Conservation (phyloP, 495 filamentous ascomycete species). For the Ascobolus immersus region DNA sequence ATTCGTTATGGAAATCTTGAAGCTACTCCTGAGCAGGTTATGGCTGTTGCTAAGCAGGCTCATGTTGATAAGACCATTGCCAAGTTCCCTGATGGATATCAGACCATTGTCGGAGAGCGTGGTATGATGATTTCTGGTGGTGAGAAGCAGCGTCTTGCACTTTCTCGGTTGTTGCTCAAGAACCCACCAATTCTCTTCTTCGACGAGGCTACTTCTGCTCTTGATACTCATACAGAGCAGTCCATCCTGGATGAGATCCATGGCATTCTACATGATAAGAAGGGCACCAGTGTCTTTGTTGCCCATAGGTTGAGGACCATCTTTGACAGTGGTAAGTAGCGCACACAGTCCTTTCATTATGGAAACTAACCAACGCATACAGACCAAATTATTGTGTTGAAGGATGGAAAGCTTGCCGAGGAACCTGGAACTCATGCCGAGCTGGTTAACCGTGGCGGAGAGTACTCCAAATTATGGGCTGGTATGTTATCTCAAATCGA, state of each 20-base stretch:
- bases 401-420: constrained; percentile 60
- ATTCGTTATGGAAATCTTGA: constrained; percentile 80
- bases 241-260: constrained; percentile 81
- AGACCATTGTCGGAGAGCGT: constrained; percentile 80
- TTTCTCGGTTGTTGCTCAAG: constrained; percentile 68
- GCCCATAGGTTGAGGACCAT: constrained; percentile 82
- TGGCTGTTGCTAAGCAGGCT: constrained; percentile 52
- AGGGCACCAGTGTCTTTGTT: constrained; percentile 74
- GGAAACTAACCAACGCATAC: constrained; percentile 4
- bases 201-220: constrained; percentile 85
- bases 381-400: constrained; percentile 57
- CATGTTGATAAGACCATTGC: constrained; percentile 62
- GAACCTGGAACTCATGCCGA: constrained; percentile 54
- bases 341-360: neutral
- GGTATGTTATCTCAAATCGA: constrained; percentile 34
- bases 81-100: constrained; percentile 56
- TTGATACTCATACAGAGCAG: constrained; percentile 92
- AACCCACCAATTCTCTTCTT: constrained; percentile 87
- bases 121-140: constrained; percentile 97
- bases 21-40: constrained; percentile 45
- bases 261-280: constrained; percentile 69
- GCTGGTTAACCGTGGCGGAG: constrained; percentile 49
- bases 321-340: constrained; percentile 54
- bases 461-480: constrained; percentile 82
- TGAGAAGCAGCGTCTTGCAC: constrained; percentile 81